A percentile compares a stretch with the other conserved stretches of the same genome.
Conservation (phyloP, 306 rosid genomes). For the Vigna radiata region DNA sequence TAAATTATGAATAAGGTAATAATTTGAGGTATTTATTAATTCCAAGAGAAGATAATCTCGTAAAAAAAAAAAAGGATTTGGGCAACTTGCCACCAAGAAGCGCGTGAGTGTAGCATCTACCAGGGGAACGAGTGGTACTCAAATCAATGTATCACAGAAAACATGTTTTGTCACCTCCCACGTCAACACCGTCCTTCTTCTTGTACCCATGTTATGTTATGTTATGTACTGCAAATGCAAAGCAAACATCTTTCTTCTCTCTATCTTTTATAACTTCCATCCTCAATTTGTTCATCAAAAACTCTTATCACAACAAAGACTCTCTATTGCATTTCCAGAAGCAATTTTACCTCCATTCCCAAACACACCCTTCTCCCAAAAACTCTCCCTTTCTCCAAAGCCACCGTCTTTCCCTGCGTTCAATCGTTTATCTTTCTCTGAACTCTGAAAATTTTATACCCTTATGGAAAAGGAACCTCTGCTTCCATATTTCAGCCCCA, state of each 20-base stretch:
- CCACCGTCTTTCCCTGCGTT: not conserved
- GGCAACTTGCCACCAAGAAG: conserved; percentile 10
- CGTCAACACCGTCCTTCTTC: conserved; percentile 24
- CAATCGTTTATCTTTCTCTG: not conserved
- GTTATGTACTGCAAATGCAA: too few species aligned
- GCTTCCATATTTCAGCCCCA: conserved; percentile 70
- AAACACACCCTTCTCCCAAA: conserved; percentile 6
- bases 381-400: conserved; percentile 16
- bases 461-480: conserved; percentile 89
- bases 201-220: conserved; percentile 4
- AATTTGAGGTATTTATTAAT: too few species aligned
- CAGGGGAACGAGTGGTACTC: conserved; percentile 1
- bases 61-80: not conserved
- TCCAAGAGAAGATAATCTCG: not conserved
- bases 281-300: not conserved
- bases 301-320: not conserved
- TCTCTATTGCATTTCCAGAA: not conserved
- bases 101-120: conserved; percentile 35
- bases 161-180: conserved; percentile 15
- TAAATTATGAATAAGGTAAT: too few species aligned
- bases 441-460: conserved; percentile 14
- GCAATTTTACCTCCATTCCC: not conserved
- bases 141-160: not conserved
- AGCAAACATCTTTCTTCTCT: not conserved
- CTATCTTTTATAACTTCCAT: not conserved